Percentiles rank a stretch among this genome's conserved stretches.
Evolutionary conservation across 352 stramenopile genomes (phyloP).

Genomic region (Plasmopara viticola): DNA sequence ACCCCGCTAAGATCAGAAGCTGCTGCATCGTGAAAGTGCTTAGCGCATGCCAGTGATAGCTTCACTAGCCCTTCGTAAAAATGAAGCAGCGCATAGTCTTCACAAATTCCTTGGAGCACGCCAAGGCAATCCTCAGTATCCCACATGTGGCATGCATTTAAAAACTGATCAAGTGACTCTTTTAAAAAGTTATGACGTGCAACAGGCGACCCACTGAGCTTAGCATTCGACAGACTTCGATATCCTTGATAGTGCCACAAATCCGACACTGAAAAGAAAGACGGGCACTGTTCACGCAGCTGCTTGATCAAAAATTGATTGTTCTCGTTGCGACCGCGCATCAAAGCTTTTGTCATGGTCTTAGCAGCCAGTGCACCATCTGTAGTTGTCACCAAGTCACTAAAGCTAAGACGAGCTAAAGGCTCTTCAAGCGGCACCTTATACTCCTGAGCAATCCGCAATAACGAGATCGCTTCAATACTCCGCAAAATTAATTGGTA

Average conservation of each 20-base stretch:
- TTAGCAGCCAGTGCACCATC: constrained; percentile 60
- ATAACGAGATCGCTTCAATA: constrained; percentile 72
- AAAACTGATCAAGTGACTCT: constrained; percentile 72
- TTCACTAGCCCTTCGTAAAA: constrained; percentile 86
- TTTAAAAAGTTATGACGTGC: constrained; percentile 56
- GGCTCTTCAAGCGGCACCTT: constrained; percentile 63
- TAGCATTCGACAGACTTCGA: constrained; percentile 73
- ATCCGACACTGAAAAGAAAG: constrained; percentile 77
- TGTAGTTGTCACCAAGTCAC: constrained; percentile 63
- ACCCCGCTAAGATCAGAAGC: constrained; percentile 56
- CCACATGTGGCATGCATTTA: constrained; percentile 83
- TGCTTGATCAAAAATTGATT: constrained; percentile 79
- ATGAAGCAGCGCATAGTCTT: constrained; percentile 70
- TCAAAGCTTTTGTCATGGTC: constrained; percentile 70
- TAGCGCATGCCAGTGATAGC: constrained; percentile 67
- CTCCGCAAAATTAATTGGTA: constrained; percentile 73
- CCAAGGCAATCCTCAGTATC: constrained; percentile 71
- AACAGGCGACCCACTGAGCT: constrained; percentile 56
- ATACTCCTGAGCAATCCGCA: constrained; percentile 59
- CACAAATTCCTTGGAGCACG: constrained; percentile 72
- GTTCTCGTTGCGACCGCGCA: constrained; percentile 74
- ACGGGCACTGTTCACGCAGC: constrained; percentile 77
- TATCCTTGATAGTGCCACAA: constrained; percentile 83
- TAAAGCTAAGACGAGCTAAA: constrained; percentile 61
- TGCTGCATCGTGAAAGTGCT: constrained; percentile 70